phyloP scores from a whole-genome alignment of 305 asterid genomes.

The Ajuga reptans region DNA sequence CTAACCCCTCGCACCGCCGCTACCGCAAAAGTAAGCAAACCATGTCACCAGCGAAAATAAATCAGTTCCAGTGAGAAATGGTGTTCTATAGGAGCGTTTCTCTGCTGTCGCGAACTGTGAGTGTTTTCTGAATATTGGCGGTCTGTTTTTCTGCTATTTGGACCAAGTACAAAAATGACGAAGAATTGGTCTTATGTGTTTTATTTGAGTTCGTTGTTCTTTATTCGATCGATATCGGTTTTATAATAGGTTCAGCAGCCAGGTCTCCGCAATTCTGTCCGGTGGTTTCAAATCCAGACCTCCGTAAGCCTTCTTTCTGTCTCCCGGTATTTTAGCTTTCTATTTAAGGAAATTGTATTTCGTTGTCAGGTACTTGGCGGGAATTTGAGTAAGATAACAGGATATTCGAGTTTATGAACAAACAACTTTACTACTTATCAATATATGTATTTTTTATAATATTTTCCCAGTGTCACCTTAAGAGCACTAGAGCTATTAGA shows the following conservation, averaged over 20 bases:
- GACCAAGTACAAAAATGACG: neutral
- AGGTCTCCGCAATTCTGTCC: constrained; percentile 52
- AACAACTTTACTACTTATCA: neutral
- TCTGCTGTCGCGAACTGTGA: constrained; percentile 50
- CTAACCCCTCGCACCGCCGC: too few species aligned
- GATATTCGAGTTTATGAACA: constrained; percentile 1
- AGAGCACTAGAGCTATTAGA: neutral
- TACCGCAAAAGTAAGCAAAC: too few species aligned
- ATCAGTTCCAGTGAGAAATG: constrained; percentile 33
- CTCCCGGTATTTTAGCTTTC: neutral
- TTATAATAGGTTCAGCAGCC: constrained; percentile 54
- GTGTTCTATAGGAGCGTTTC: constrained; percentile 52
- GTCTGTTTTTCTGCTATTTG: neutral
- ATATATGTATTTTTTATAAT: neutral
- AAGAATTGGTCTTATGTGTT: neutral
- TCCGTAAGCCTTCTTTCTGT: constrained; percentile 35
- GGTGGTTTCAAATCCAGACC: constrained; percentile 87
- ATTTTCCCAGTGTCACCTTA: neutral
- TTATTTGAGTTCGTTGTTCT: neutral
- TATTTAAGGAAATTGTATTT: too few species aligned
- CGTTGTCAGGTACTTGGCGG: neutral
- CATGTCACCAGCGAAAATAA: constrained; percentile 17
- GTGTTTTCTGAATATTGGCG: constrained; percentile 15
- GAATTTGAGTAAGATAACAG: neutral
- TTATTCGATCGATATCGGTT: neutral